These are phyloP conservation scores for Wickerhamomyces sp. DNA, from an alignment of 1,139 yeast genomes.

Conservation along the genomic window DNA sequence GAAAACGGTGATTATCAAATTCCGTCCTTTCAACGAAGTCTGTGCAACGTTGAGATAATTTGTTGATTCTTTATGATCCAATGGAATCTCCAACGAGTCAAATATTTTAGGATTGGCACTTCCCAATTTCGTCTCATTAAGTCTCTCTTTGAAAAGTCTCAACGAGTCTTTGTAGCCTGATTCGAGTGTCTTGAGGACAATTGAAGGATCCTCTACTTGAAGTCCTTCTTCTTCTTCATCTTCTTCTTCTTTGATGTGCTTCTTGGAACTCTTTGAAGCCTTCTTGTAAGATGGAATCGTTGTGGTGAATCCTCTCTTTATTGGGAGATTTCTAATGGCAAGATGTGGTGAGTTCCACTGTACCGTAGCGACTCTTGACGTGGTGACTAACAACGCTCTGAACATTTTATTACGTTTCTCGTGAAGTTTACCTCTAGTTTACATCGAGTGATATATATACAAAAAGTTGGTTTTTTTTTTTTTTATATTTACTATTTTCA, in stretches of 20 bases:
- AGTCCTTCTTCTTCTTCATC: constrained; percentile 22
- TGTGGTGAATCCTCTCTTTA: constrained; percentile 1
- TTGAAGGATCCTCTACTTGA: constrained; percentile 28
- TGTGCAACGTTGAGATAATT: constrained; percentile 67
- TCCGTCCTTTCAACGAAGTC: constrained; percentile 65
- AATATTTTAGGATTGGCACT: constrained; percentile 62
- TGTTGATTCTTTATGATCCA: constrained; percentile 40
- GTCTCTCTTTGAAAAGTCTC: constrained; percentile 47
- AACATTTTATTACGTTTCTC: neutral
- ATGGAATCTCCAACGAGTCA: constrained; percentile 50
- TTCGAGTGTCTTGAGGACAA: constrained; percentile 33
- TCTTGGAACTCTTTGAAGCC: constrained; percentile 9
- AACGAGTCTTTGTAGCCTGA: constrained; percentile 43
- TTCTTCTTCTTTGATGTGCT: constrained; percentile 7
- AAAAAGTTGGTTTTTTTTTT: too few relatives aligned
- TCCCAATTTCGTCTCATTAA: constrained; percentile 63
- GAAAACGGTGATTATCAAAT: constrained; percentile 71
- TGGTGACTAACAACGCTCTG: too few relatives aligned
- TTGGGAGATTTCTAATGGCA: neutral
- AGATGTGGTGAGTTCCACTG: too few relatives aligned
- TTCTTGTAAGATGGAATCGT: constrained; percentile 5
- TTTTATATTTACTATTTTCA: neutral
- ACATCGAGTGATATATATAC: too few relatives aligned
- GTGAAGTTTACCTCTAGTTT: too few relatives aligned
- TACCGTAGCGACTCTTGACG: too few relatives aligned